These are phyloP conservation scores for Spergularia bocconei DNA, from an alignment of 148 eudicot genomes.

Conservation along the genomic window DNA sequence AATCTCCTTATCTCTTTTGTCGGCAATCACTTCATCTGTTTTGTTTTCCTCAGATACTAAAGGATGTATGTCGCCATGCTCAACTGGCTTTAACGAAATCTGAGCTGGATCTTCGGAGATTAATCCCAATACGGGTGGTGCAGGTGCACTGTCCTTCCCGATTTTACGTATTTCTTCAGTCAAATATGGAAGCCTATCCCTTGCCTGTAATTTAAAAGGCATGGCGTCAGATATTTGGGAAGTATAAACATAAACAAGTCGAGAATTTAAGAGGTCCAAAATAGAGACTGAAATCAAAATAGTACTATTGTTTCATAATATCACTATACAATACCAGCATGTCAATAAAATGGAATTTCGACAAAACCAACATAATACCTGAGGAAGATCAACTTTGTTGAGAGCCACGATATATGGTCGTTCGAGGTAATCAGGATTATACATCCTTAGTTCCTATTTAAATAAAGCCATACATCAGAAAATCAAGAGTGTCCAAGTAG, in stretches of 20 bases:
- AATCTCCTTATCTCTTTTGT: constrained; percentile 58
- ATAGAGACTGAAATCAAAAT: neutral
- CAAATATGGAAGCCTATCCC: constrained; percentile 61
- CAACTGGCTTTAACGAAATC: constrained; percentile 24
- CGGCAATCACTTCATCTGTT: constrained; percentile 62
- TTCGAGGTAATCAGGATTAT: constrained; percentile 95
- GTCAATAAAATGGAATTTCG: constrained; percentile 8
- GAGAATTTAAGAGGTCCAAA: constrained; percentile 4
- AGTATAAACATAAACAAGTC: neutral
- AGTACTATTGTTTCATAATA: neutral
- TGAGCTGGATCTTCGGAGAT: constrained; percentile 31
- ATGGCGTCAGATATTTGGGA: neutral
- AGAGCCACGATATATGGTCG: constrained; percentile 88
- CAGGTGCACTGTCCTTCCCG: constrained; percentile 43
- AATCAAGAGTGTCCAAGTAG: neutral
- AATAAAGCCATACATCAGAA: constrained; percentile 7
- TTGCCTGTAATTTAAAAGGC: constrained; percentile 41
- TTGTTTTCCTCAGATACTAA: constrained; percentile 33
- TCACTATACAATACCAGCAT: constrained; percentile 2
- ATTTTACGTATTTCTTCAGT: constrained; percentile 59
- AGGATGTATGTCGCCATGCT: constrained; percentile 30
- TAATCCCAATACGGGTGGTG: constrained; percentile 14
- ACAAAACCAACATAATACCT: constrained; percentile 45
- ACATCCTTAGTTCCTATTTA: constrained; percentile 79
- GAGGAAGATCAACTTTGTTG: constrained; percentile 85